phyloP scores from a whole-genome alignment of 2,329 filamentous ascomycete species.

The Aureobasidium pullulans region DNA sequence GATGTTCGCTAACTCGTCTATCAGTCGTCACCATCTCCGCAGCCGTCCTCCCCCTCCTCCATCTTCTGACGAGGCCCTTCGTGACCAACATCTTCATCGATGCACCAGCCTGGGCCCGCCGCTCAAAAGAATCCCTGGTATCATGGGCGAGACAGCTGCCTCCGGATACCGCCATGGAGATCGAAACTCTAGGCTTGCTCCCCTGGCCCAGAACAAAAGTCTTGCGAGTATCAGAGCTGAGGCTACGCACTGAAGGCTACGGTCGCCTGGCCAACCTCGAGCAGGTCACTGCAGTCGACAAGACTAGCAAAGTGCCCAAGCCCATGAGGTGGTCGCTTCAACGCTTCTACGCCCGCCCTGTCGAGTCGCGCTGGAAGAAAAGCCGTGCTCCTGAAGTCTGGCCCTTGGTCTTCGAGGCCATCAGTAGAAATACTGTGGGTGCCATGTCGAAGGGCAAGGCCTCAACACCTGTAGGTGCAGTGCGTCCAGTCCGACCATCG shows the following conservation, averaged over 20 bases:
- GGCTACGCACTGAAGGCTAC: slow-evolving; percentile 18
- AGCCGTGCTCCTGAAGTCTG: slow-evolving; percentile 9
- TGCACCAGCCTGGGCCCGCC: slow-evolving; percentile 58
- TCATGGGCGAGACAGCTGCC: slow-evolving; percentile 46
- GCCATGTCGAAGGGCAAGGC: not conserved
- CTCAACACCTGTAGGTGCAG: not conserved
- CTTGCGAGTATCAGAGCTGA: slow-evolving; percentile 22
- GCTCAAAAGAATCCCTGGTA: slow-evolving; percentile 49
- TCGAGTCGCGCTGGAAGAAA: not conserved
- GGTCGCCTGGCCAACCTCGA: slow-evolving; percentile 24
- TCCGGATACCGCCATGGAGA: slow-evolving; percentile 30
- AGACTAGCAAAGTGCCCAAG: slow-evolving; percentile 23
- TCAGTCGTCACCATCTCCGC: slow-evolving; percentile 54
- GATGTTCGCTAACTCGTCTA: not conserved
- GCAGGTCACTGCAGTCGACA: slow-evolving; percentile 21
- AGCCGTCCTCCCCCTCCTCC: slow-evolving; percentile 57
- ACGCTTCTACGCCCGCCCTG: slow-evolving; percentile 6
- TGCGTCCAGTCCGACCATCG: not conserved
- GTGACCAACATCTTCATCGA: slow-evolving; percentile 65
- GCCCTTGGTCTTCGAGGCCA: not conserved
- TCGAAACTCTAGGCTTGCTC: slow-evolving; percentile 35
- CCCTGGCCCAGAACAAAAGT: slow-evolving; percentile 29
- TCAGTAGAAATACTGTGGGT: not conserved
- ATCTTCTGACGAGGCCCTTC: slow-evolving; percentile 60
- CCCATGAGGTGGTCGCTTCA: not conserved